Base-by-base conservation (phyloP, 2,329 filamentous ascomycete genomes). In the Fusarium sp. region DNA sequence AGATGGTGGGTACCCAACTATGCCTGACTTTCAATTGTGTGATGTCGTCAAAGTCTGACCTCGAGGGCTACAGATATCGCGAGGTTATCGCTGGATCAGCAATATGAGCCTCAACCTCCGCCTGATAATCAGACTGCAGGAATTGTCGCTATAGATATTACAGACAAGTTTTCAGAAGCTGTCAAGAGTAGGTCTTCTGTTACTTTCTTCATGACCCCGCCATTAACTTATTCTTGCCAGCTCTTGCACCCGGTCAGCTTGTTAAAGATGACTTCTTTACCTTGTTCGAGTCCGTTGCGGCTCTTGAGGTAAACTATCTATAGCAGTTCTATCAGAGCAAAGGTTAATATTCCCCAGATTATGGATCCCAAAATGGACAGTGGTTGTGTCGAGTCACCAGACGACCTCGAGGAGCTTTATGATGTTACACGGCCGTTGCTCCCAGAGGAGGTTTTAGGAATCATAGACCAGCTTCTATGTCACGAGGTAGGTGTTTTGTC, bases 291-390 rank as follows among this genome's bases (percentile, higher is more conserved):
- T 91, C 94, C 47, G 96, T 99, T 70, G 92, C 93, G 65, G 92
- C 92, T 70, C 84, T 96, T 21, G 92, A 96, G 86, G 89, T 86
- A 77, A 56, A 80, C 64, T 10, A 34, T 4, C 3, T 19, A 23
- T 32, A 28, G 7, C 17, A 2, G 4, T 14, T 8, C 4, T 7
- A 30, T 17, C 19, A 12, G 11, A 20, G 6, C 17, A 24, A 21
- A 49, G 20, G 19, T 56, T 68, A 34, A 69, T 26, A 7, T n/a
- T 15, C 21, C 21, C 30, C 44, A 99, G 96, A 97, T 99, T 72
- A 97, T 97, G 93, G 96, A 99, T 75, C 90, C 92, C 1, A 99
- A 98, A 80, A 99, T 99, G 96, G 96, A 99, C 78, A 97, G 93
- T 75, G 96, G 96, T 26, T 94, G 91, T 68, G 83, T 96, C 8